These are phyloP conservation scores for cucumber (Cucumis sativus) DNA, from an alignment of 306 rosid genomes.

Conservation along the genomic window DNA sequence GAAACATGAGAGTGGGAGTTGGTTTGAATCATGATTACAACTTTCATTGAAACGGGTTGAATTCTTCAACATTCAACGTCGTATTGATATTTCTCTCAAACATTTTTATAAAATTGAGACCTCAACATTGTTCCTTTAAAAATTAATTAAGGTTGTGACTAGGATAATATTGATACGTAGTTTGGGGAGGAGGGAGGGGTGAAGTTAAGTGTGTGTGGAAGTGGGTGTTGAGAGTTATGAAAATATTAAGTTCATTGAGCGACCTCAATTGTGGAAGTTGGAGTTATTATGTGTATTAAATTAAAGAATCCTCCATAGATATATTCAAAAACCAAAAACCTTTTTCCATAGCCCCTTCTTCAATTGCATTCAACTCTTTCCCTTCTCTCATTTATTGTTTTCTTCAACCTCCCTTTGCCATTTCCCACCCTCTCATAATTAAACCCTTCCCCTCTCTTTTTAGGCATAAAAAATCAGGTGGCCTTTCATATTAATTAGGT, in stretches of 20 bases:
- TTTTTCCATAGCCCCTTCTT: not conserved
- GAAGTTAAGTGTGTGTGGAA: not conserved
- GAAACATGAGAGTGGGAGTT: not conserved
- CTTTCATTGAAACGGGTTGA: no score
- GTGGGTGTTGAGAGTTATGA: slow-evolving; percentile 11
- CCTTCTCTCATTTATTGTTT: not conserved
- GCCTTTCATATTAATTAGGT: not conserved
- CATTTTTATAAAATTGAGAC: no score
- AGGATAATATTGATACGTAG: no score
- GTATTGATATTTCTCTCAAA: no score
- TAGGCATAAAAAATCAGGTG: not conserved
- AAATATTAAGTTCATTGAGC: slow-evolving; percentile 7
- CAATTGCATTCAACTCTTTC: not conserved
- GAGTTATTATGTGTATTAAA: slow-evolving; percentile 1
- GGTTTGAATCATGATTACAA: not conserved
- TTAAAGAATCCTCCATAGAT: not conserved
- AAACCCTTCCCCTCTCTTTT: not conserved
- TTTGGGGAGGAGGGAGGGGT: not conserved
- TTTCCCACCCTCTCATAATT: not conserved
- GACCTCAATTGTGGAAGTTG: slow-evolving; percentile 10
- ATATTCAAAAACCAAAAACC: slow-evolving; percentile 12
- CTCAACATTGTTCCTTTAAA: no score
- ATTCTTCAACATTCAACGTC: no score
- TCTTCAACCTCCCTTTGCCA: not conserved
- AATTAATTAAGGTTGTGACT: no score